Base-by-base conservation (phyloP, 225 moss, liverwort and hornwort genomes). In the Pleurozium schreberi region DNA sequence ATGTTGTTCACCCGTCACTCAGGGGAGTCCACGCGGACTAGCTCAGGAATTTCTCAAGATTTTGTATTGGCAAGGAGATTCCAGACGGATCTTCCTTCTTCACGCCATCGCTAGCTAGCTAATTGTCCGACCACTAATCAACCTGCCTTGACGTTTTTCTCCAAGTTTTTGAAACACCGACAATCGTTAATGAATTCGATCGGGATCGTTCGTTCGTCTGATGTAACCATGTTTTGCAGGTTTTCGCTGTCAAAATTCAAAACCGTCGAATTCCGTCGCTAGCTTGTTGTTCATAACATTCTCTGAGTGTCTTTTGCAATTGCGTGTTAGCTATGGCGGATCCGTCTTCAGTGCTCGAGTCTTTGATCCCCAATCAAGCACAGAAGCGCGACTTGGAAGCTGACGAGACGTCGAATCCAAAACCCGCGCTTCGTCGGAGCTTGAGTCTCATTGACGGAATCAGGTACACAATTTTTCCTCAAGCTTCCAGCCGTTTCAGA, bases 371-470 rank as follows among this genome's bases (percentile, higher is more conserved):
- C 31, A 43, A 34, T 30, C 43, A 11, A 57, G 22, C 31, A 14
- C 52, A 18, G 79, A 79, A 79, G 53, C 18, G 34, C 42, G 53
- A 66, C 40, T 79, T 79, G 79, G 53, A 63, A 78, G 66, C 52
- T 76, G 20, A 76, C 20, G 50, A 75, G 25, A 1, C 28, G 49
- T 14, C 84, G 73, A 85, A 61, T 57, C 78, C 86, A 11, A 57
- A 83, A 75, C 63, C 52, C 28, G 92, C 89, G 27, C 94, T 94
- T 73, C 90, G 90, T 65, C 91, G 94, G 69, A 93, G 91, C 86
- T 90, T 94, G 93, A 89, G 91, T 65, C 89, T 94, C 77, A 2
- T 92, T 26, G 91, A 94, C 78, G 93, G 90, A 86, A 89, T 94
- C 81, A 93, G 93, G 94, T 91, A 43, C 82, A 50, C 45, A 74